These are phyloP conservation scores for Cyanidiococcus yangmingshanensis DNA, from an alignment of 23 red algal genomes.

Conservation along the genomic window DNA sequence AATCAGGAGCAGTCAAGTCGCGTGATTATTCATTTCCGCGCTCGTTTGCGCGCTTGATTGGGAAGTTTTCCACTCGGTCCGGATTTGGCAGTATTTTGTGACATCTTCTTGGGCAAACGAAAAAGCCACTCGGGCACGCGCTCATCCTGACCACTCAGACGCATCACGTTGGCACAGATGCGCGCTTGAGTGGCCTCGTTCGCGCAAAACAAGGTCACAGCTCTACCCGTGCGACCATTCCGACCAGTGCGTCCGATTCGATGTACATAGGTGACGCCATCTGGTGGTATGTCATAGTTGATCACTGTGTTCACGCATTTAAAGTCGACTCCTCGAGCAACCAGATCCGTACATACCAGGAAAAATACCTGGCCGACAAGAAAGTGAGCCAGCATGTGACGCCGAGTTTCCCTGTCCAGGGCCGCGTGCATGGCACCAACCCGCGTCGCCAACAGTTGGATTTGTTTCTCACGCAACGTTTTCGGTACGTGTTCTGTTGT, in stretches of 20 bases:
- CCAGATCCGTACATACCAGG: conserved; percentile 72
- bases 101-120: background rate
- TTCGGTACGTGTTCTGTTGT: background rate
- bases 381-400: background rate
- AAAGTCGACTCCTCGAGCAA: conserved; percentile 72
- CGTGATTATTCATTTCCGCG: too few species aligned
- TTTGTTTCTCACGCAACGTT: background rate
- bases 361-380: background rate
- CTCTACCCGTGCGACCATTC: conserved; percentile 26
- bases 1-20: too few species aligned
- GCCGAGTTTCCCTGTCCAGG: background rate
- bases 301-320: conserved; percentile 59
- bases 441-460: background rate
- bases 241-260: conserved; percentile 81
- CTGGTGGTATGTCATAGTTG: conserved; percentile 71
- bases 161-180: conserved; percentile 12
- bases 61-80: background rate
- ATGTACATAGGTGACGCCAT: conserved; percentile 63
- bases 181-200: conserved; percentile 32
- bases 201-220: conserved; percentile 72
- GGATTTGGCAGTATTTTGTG: background rate
- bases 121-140: conserved; percentile 6
- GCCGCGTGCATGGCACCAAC: background rate
- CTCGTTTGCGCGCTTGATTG: too few species aligned
- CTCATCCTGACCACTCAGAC: background rate